Evolutionary conservation across 306 rosid genomes (phyloP), one percentile per base, ranked within the genome.

Genomic region (Citrullus amarus): DNA sequence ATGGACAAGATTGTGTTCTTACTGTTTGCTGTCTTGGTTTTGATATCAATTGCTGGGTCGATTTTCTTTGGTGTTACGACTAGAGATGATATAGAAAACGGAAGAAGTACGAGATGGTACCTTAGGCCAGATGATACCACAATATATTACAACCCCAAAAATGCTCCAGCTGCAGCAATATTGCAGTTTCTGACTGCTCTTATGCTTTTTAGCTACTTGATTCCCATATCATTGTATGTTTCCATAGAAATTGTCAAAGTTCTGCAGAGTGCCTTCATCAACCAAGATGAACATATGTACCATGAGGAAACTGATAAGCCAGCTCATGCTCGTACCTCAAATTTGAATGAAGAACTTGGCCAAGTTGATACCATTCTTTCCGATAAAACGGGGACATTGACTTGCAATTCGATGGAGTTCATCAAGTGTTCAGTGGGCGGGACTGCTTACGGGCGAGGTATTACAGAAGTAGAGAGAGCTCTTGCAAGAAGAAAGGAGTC

Each of bases 301-400:
- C 81, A 92, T 41, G 97, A 85, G 86, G 98, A 88, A 88, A 85
- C 91, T 6, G 97, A 96, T 86, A 85, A 83, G 90, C 98, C 99
- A 5, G 99, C 99, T 1, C 88, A 48, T 25, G 98, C 99, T 44
- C 97, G 98, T 28, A 96, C 99, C 41, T 92, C 99, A 0, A 96
- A 96, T 86, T 87, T 92, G 93, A 96, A 96, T 71, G 99, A 96
- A 87, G 99, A 96, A 84, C 98, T 96, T 62, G 99, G 99, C 50
- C 99, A 96, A 86, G 99, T 96, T 81, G 98, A 91, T 46, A 96
- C 98, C 81, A 89, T 96, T 79, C 97, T 96, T 67, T 92, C 99
- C 8, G 99, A 96, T 77, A 96, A 96, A 82, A 96, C 99, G 1
- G 99, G 99, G 81, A 95, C 99, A 48, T 84, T 96, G 82, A 96